Evolutionary conservation across 768 basidiomycete genomes (phyloP).

Genomic region (Rhizopogon vulgaris): DNA sequence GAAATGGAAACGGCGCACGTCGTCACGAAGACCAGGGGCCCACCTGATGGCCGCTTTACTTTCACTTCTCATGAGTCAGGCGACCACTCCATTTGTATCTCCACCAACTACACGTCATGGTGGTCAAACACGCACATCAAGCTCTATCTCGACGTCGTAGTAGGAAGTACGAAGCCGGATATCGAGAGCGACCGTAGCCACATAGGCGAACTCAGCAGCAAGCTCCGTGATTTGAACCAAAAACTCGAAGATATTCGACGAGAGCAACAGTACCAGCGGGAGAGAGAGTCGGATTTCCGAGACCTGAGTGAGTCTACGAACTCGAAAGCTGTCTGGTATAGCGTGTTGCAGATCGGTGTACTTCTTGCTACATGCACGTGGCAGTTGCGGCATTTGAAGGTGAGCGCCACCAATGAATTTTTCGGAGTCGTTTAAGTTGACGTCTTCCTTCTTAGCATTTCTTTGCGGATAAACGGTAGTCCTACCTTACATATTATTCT

Average conservation of each 20-base stretch:
- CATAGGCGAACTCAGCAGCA: constrained; percentile 72
- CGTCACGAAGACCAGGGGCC: constrained; percentile 87
- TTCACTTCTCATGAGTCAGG: constrained; percentile 97
- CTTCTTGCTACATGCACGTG: constrained; percentile 82
- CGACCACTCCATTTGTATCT: constrained; percentile 95
- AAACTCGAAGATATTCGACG: constrained; percentile 89
- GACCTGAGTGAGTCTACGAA: constrained; percentile 88
- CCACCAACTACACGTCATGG: constrained; percentile 90
- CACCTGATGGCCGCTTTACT: constrained; percentile 87
- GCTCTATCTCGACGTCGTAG: constrained; percentile 89
- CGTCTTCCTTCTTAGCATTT: constrained; percentile 46
- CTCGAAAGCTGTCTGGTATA: constrained; percentile 93
- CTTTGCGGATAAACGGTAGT: constrained; percentile 75
- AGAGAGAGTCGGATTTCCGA: constrained; percentile 87
- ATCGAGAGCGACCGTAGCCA: constrained; percentile 83
- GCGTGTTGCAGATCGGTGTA: constrained; percentile 78
- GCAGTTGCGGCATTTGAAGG: constrained; percentile 91
- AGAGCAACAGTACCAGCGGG: constrained; percentile 97
- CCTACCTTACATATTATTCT: constrained; percentile 3
- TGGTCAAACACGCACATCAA: constrained; percentile 84
- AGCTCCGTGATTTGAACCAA: constrained; percentile 88
- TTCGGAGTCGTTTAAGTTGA: constrained; percentile 3
- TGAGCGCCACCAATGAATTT: constrained; percentile 29
- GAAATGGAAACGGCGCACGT: constrained; percentile 78
- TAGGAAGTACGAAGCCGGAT: constrained; percentile 84